A percentile compares a stretch with the other conserved stretches of the same genome.
Conservation (phyloP, 2,329 filamentous ascomycete genomes). For the Colletotrichum paranaense region DNA sequence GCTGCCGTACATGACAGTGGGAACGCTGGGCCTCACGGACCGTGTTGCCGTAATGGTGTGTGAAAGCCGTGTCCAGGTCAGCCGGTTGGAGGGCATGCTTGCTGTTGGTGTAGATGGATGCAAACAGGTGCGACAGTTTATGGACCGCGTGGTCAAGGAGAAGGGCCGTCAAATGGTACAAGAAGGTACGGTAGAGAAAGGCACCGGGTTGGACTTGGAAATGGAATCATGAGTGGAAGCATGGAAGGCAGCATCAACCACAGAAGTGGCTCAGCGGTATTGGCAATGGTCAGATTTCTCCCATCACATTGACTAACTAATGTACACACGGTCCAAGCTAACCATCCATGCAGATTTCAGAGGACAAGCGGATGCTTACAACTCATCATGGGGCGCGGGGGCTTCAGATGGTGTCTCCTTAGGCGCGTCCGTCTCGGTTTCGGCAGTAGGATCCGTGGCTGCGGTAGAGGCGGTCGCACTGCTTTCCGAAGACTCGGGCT, state of each 20-base stretch:
- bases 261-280: background rate
- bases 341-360: conserved; percentile 13
- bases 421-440: conserved; percentile 42
- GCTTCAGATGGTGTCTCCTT: conserved; percentile 50
- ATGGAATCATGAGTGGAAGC: conserved; percentile 51
- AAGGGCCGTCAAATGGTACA: conserved; percentile 74
- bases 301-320: conserved; percentile 11
- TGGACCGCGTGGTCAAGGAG: conserved; percentile 83
- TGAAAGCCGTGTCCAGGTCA: conserved; percentile 88
- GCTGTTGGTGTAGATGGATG: conserved; percentile 93
- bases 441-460: conserved; percentile 28
- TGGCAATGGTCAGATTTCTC: conserved; percentile 24
- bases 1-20: conserved; percentile 88
- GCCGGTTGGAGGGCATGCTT: conserved; percentile 89
- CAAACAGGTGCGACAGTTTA: conserved; percentile 81
- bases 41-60: conserved; percentile 83
- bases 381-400: conserved; percentile 57
- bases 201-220: conserved; percentile 62
- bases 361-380: conserved; percentile 47
- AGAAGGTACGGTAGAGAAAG: conserved; percentile 63
- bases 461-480: conserved; percentile 21
- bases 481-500: conserved; percentile 9
- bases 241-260: conserved; percentile 27
- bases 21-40: conserved; percentile 79
- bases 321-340: conserved; percentile 18